phyloP scores from a whole-genome alignment of 768 basidiomycete genomes.

The Rhodotorula paludigena region DNA sequence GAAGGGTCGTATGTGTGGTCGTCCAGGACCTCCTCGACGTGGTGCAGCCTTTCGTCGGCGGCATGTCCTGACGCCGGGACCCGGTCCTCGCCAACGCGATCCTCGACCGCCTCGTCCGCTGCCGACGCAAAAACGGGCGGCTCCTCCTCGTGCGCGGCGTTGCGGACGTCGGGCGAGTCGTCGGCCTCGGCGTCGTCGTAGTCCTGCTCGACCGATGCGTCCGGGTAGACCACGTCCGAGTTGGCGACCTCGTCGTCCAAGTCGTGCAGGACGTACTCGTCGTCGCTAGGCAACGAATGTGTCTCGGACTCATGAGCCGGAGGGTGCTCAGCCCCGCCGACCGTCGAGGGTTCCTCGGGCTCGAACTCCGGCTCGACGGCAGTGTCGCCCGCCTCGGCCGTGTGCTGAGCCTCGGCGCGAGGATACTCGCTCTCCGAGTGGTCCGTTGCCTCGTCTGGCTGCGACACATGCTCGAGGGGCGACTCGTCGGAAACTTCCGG shows the following conservation, averaged over 20 bases:
- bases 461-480: too few species aligned
- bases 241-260: background rate
- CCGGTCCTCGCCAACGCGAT: background rate
- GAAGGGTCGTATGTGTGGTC: background rate
- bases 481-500: background rate
- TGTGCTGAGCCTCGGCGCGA: background rate
- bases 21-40: background rate
- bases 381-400: background rate
- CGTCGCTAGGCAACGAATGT: background rate
- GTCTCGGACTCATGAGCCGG: too few species aligned
- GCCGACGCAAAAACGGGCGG: background rate
- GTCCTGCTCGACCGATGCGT: background rate
- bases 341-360: background rate
- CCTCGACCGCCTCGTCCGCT: background rate
- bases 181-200: background rate
- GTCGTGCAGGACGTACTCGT: background rate
- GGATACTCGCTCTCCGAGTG: too few species aligned
- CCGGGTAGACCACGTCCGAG: conserved; percentile 11
- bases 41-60: background rate
- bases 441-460: too few species aligned
- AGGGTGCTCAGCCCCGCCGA: too few species aligned
- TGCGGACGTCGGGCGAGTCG: background rate
- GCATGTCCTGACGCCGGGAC: background rate
- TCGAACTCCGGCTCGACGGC: background rate
- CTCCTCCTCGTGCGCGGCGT: background rate